Evolutionary conservation across 1,284 basidiomycete species (phyloP).

Genomic region (Bjerkandera adusta): DNA sequence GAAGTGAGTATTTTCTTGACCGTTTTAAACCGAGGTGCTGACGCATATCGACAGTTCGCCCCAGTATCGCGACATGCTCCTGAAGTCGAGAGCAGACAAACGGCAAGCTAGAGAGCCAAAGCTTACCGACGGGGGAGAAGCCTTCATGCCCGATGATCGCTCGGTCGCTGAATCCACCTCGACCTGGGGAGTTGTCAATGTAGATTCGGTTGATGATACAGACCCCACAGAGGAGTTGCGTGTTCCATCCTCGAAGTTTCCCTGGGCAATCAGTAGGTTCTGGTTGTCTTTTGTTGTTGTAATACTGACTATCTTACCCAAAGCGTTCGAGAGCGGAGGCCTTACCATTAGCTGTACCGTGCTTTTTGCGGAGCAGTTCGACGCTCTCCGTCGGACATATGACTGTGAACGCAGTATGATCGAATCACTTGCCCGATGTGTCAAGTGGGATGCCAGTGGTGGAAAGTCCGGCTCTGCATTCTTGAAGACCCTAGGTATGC

Average conservation of each 20-base stretch:
- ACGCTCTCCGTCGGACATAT: slow-evolving; percentile 88
- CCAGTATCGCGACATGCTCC: slow-evolving; percentile 84
- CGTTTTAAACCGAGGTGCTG: too few species aligned
- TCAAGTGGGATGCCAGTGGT: slow-evolving; percentile 95
- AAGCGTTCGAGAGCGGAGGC: slow-evolving; percentile 91
- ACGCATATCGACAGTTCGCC: slow-evolving; percentile 65
- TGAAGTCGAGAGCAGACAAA: slow-evolving; percentile 72
- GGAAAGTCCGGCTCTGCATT: slow-evolving; percentile 98
- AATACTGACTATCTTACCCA: slow-evolving; percentile 15
- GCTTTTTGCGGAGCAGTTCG: slow-evolving; percentile 97
- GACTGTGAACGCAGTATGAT: slow-evolving; percentile 93
- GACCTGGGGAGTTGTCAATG: slow-evolving; percentile 85
- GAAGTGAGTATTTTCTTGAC: slow-evolving; percentile 52
- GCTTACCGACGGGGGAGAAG: slow-evolving; percentile 68
- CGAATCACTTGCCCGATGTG: slow-evolving; percentile 90
- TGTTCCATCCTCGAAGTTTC: slow-evolving; percentile 74
- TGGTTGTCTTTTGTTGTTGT: too few species aligned
- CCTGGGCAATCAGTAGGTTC: slow-evolving; percentile 74
- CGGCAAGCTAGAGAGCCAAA: slow-evolving; percentile 65
- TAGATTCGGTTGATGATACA: slow-evolving; percentile 58
- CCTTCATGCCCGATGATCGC: slow-evolving; percentile 83
- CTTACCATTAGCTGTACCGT: slow-evolving; percentile 94
- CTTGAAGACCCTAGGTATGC: slow-evolving; percentile 86
- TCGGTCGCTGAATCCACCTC: slow-evolving; percentile 80
- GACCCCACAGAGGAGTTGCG: slow-evolving; percentile 77